A percentile compares a stretch with the other conserved stretches of the same genome.
phyloP scores from a whole-genome alignment of 2,329 filamentous ascomycete genomes.

The Sphaerulina musiva region DNA sequence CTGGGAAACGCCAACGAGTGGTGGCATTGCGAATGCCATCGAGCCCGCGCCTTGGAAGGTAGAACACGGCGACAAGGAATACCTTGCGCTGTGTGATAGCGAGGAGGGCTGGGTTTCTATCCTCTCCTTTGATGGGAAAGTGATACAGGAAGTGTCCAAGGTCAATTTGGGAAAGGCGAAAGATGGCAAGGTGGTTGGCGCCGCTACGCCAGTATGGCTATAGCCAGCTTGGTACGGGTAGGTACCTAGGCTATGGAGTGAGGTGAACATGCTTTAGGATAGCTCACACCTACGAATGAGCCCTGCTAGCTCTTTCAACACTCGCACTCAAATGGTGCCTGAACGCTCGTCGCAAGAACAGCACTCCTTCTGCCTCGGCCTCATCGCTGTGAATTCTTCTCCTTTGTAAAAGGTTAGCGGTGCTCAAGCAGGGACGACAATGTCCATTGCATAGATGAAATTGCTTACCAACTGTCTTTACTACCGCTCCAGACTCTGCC shows the following conservation, averaged over 20 bases:
- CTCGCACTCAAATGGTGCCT: conserved; percentile 5
- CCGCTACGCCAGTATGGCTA: conserved; percentile 35
- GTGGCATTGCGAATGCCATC: conserved; percentile 34
- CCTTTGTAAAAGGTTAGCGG: background rate
- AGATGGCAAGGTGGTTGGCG: conserved; percentile 27
- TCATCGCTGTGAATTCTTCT: conserved; percentile 8
- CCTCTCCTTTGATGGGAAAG: conserved; percentile 30
- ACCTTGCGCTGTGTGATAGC: conserved; percentile 33
- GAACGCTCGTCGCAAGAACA: conserved; percentile 7
- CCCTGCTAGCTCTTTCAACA: background rate
- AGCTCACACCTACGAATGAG: conserved; percentile 11
- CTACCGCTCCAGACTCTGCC: conserved; percentile 6
- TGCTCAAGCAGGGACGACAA: background rate
- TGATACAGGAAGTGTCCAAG: conserved; percentile 28
- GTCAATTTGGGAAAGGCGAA: conserved; percentile 30
- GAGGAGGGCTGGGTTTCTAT: conserved; percentile 33
- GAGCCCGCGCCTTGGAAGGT: conserved; percentile 29
- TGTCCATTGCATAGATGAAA: background rate
- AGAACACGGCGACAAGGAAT: conserved; percentile 23
- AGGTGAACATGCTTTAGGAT: conserved; percentile 6
- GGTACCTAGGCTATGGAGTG: background rate
- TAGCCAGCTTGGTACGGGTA: conserved; percentile 7
- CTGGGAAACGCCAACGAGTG: conserved; percentile 33
- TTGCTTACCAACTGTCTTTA: conserved; percentile 3
- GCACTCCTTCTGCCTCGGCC: conserved; percentile 7